Percentiles rank a stretch among this genome's conserved stretches.
phyloP scores from a whole-genome alignment of 1,284 basidiomycete species.

The Cystobasidium pallidum region DNA sequence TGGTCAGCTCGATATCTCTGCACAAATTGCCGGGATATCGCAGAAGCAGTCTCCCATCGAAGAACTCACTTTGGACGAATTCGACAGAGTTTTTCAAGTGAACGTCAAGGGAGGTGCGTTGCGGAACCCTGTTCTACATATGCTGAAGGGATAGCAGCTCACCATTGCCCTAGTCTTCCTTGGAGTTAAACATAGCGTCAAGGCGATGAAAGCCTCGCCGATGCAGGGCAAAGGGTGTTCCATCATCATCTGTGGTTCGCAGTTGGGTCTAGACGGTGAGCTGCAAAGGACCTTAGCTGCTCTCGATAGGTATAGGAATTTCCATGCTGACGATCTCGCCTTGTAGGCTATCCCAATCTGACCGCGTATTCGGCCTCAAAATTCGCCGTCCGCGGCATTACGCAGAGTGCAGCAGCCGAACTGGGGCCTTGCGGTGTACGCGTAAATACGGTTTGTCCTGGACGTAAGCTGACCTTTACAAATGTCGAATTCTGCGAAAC shows the following conservation, averaged over 20 bases:
- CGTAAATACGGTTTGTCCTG: constrained; percentile 22
- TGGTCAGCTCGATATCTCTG: constrained; percentile 21
- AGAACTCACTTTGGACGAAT: constrained; percentile 5
- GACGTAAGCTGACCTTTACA: constrained; percentile 12
- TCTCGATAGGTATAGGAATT: no score
- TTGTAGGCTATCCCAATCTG: constrained; percentile 1
- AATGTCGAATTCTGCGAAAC: background rate
- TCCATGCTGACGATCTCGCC: background rate
- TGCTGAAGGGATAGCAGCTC: background rate
- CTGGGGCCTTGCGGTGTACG: constrained; percentile 10
- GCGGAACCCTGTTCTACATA: background rate
- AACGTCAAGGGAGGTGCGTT: constrained; percentile 16
- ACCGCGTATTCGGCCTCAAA: constrained; percentile 17
- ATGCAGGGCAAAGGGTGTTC: background rate
- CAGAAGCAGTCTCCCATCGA: background rate
- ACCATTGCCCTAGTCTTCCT: background rate
- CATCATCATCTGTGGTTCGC: constrained; percentile 19
- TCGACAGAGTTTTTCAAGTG: constrained; percentile 5
- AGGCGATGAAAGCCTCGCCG: constrained; percentile 14
- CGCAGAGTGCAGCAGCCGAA: constrained; percentile 13
- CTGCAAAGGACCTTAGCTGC: no score
- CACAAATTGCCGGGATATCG: constrained; percentile 13
- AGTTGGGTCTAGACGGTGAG: constrained; percentile 27
- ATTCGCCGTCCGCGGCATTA: constrained; percentile 21
- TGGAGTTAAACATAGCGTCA: constrained; percentile 13